Conservation (phyloP, 2,329 filamentous ascomycete genomes). For the Xylaria sp. region DNA sequence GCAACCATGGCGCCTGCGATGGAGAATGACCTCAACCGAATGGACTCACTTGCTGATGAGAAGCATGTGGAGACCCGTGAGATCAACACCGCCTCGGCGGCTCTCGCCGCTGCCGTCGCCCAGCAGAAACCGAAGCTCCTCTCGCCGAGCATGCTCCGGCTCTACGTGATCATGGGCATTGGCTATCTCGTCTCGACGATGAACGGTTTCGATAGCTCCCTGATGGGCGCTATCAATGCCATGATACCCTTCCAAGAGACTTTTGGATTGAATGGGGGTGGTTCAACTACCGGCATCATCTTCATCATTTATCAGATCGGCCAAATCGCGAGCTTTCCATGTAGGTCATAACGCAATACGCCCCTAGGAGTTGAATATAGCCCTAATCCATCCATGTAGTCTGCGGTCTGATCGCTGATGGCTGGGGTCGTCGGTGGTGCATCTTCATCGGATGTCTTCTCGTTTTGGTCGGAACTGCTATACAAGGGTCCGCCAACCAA, state of each 20-base stretch:
- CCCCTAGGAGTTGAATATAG: neutral
- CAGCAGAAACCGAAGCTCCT: conserved; percentile 52
- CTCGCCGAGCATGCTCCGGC: conserved; percentile 51
- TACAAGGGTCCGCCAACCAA: conserved; percentile 60
- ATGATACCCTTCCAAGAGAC: conserved; percentile 62
- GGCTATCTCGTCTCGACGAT: conserved; percentile 60
- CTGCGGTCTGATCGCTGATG: conserved; percentile 62
- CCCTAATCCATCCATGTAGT: conserved; percentile 43
- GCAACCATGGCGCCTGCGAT: conserved; percentile 33
- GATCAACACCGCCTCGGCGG: conserved; percentile 53
- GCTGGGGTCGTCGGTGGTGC: conserved; percentile 63
- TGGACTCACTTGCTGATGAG: conserved; percentile 41
- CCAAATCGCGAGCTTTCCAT: conserved; percentile 62
- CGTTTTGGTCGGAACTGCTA: conserved; percentile 62
- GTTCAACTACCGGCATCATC: conserved; percentile 59
- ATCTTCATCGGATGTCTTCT: conserved; percentile 67
- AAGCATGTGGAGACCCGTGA: conserved; percentile 47
- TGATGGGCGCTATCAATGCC: conserved; percentile 64
- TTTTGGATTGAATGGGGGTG: conserved; percentile 60
- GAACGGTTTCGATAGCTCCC: conserved; percentile 69
- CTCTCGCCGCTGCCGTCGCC: conserved; percentile 51
- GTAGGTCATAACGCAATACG: conserved; percentile 30
- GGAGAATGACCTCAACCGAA: conserved; percentile 37
- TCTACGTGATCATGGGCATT: conserved; percentile 55
- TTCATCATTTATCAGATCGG: conserved; percentile 63